phyloP scores from a whole-genome alignment of 2,329 filamentous ascomycete species.

The Aspergillus oerlinghausenensis region DNA sequence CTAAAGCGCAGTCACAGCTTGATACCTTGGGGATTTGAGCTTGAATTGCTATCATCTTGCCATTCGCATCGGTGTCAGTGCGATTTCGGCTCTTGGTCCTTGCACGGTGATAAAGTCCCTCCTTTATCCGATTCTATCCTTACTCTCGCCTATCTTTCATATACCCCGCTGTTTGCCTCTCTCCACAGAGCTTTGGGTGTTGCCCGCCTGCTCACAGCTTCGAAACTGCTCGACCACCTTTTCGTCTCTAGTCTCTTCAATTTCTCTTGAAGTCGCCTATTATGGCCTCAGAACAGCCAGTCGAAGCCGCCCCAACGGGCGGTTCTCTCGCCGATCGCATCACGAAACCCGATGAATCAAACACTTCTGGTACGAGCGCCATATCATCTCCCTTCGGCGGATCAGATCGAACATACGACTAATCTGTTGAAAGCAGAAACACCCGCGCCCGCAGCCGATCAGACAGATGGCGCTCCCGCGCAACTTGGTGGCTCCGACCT shows the following conservation, averaged over 20 bases:
- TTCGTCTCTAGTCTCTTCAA: slow-evolving; percentile 1
- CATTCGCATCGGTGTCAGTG: not conserved
- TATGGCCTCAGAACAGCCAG: slow-evolving; percentile 37
- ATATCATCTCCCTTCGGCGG: slow-evolving; percentile 12
- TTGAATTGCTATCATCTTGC: not conserved
- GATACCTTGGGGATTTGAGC: not conserved
- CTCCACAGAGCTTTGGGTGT: not conserved
- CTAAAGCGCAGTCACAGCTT: not conserved
- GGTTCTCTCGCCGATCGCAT: slow-evolving; percentile 48
- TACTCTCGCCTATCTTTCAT: not conserved
- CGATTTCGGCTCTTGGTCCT: not conserved
- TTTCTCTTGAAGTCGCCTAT: not conserved
- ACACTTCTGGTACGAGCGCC: slow-evolving; percentile 27
- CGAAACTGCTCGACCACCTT: not conserved
- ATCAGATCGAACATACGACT: slow-evolving; percentile 10
- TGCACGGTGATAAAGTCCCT: not conserved
- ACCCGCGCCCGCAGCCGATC: slow-evolving; percentile 15
- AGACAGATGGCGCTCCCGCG: slow-evolving; percentile 39
- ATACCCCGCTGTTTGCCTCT: not conserved
- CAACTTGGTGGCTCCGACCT: slow-evolving; percentile 47
- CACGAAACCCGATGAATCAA: slow-evolving; percentile 36
- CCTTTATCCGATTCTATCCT: not conserved
- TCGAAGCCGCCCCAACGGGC: slow-evolving; percentile 23
- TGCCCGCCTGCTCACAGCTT: not conserved
- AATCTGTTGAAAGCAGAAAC: slow-evolving; percentile 15